Evolutionary conservation across 768 basidiomycete genomes (phyloP), one percentile per base, ranked within the genome.

Genomic region (Russula griseocarnosa): DNA sequence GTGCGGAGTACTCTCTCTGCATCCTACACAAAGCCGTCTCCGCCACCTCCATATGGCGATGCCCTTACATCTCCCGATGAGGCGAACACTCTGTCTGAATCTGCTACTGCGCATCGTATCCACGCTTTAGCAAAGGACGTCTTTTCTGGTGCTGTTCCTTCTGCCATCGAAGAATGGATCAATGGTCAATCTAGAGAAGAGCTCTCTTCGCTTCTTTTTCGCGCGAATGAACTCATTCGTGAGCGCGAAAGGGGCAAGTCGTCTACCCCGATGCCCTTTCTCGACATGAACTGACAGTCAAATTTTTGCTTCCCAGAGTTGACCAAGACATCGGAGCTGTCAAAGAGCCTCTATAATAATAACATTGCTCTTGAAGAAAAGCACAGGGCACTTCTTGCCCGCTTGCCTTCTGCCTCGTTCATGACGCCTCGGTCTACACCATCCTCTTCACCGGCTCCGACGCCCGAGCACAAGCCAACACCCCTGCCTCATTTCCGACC

Each of bases 141-240:
- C 69, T 55, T 70, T 69, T 54, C 66, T 16, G 60, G 64, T 44
- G 61, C 28, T 0, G 55, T 58, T 24, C 55, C 67, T 3, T 63
- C 67, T 8, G 68, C 63, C 42, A 67, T 73, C 24, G 75, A 79
- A 28, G 78, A 79, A 26, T 85, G 85, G 86, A 74, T 81, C 68
- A 78, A 81, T 63, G 86, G 86, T 67, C 82, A 77, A 70, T 88
- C 88, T n/a, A 80, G 84, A 44, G 89, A 87, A 69, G 88, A 91
- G 69, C 79, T 94, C 51, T 79, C 85, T 5, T 81, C 81, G 49
- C 77, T 93, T 49, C 80, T 94, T 40, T 75, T 84, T 51, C 85
- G 86, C 71, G 92, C 90, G 0, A 87, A 88, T 66, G 83, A 78
- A 63, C 77, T 92, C 54, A 92, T 94, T 67, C 87, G 84, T 71